phyloP scores from a whole-genome alignment of 495 filamentous ascomycete species.

The Neurospora discreta region DNA sequence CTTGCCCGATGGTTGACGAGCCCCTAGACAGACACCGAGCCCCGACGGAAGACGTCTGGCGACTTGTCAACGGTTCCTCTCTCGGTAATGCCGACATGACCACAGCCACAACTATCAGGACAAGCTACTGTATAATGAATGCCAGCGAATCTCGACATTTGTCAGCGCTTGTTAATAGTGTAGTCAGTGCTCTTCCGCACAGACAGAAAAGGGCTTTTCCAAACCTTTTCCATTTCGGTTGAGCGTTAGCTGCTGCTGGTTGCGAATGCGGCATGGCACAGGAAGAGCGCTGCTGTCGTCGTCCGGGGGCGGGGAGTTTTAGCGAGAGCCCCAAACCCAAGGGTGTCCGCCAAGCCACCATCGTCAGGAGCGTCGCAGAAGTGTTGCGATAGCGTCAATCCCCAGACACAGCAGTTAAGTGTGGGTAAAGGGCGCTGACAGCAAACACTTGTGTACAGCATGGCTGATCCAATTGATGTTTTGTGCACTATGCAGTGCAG shows the following conservation, averaged over 20 bases:
- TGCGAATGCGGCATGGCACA: background rate
- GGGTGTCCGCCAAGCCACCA: background rate
- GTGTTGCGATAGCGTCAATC: background rate
- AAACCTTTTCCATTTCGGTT: background rate
- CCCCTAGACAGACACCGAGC: background rate
- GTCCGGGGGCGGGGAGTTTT: background rate
- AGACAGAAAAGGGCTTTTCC: background rate
- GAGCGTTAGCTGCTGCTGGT: background rate
- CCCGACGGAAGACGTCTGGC: background rate
- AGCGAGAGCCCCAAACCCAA: background rate
- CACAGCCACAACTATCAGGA: background rate
- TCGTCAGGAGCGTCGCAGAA: background rate
- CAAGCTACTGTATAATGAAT: background rate
- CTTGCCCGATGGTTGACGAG: background rate
- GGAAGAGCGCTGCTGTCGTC: background rate
- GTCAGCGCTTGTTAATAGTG: background rate
- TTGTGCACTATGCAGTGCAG: background rate
- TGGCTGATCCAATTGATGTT: background rate
- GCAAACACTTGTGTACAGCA: background rate
- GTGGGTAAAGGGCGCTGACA: background rate
- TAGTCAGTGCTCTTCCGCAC: background rate
- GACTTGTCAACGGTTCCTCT: background rate
- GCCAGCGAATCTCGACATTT: background rate
- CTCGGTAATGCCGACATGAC: background rate
- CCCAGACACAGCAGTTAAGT: background rate